phyloP scores from a whole-genome alignment of 1,284 basidiomycete species.

The Anthracocystis walkeri region DNA sequence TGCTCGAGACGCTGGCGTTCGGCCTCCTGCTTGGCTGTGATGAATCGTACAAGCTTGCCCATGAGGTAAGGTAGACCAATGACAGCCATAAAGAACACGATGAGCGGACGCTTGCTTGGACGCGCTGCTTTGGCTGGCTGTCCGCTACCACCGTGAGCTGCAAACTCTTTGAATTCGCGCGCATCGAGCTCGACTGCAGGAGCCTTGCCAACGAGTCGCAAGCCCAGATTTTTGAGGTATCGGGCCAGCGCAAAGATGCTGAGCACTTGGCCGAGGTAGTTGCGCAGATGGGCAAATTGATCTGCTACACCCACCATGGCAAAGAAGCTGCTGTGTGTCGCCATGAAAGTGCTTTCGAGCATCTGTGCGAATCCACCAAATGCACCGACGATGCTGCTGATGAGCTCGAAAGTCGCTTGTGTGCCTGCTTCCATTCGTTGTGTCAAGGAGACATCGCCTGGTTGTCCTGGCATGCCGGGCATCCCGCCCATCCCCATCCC shows the following conservation, averaged over 20 bases:
- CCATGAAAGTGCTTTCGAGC: conserved; percentile 98
- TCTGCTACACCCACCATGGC: conserved; percentile 98
- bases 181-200: conserved; percentile 62
- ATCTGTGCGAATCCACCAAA: conserved; percentile 97
- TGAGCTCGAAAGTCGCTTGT: conserved; percentile 89
- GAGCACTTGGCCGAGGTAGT: conserved; percentile 92
- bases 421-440: conserved; percentile 90
- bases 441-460: conserved; percentile 75
- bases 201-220: conserved; percentile 58
- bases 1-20: conserved; percentile 68
- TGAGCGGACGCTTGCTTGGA: conserved; percentile 84
- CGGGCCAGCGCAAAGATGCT: conserved; percentile 86
- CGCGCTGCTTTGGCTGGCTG: conserved; percentile 44
- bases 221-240: conserved; percentile 76
- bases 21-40: conserved; percentile 76
- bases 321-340: conserved; percentile 97
- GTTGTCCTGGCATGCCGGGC: conserved; percentile 60
- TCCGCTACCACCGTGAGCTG: conserved; percentile 45
- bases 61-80: conserved; percentile 94
- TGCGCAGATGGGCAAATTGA: conserved; percentile 89
- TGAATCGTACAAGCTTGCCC: conserved; percentile 85
- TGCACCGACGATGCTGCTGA: conserved; percentile 94
- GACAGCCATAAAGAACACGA: conserved; percentile 95
- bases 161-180: conserved; percentile 66
- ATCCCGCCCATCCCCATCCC: conserved; percentile 60